Conservation (phyloP, 2,329 filamentous ascomycete species). For the Aspergillus candidus region DNA sequence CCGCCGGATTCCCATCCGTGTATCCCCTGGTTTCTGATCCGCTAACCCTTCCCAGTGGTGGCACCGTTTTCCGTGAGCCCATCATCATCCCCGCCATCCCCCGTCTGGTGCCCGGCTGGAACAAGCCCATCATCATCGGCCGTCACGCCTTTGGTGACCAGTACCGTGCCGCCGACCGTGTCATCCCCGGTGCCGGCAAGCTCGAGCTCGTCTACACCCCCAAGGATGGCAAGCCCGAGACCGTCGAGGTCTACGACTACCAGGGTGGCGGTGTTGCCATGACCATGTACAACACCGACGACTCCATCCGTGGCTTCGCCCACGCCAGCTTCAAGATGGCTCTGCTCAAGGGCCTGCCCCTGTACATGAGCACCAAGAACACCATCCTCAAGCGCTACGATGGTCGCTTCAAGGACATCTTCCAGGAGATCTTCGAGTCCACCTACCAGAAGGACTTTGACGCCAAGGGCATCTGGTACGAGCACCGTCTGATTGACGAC, state of each 20-base stretch:
- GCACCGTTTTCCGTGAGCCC: conserved; percentile 97
- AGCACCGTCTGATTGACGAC: conserved; percentile 98
- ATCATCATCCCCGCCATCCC: conserved; percentile 94
- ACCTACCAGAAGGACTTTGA: conserved; percentile 86
- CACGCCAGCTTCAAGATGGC: conserved; percentile 97
- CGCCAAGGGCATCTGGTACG: conserved; percentile 92
- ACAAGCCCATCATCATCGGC: conserved; percentile 98
- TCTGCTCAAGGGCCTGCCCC: conserved; percentile 75
- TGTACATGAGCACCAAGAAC: conserved; percentile 99
- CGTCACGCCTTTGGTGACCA: conserved; percentile 98
- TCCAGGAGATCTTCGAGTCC: conserved; percentile 90
- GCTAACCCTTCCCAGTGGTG: conserved; percentile 50
- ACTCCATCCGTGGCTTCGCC: conserved; percentile 90
- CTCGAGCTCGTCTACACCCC: conserved; percentile 95
- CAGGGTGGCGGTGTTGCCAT: conserved; percentile 79
- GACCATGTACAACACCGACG: conserved; percentile 97
- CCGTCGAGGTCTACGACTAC: conserved; percentile 87
- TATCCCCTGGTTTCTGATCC: too few relatives aligned
- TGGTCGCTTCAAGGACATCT: conserved; percentile 98
- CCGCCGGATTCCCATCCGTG: too few relatives aligned
- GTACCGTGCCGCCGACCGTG: conserved; percentile 91
- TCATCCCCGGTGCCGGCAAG: conserved; percentile 76
- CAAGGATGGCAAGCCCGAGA: conserved; percentile 67
- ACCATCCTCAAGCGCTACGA: conserved; percentile 99
- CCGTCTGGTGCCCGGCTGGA: conserved; percentile 92